These are phyloP conservation scores for Cryptococcus maquisensis DNA, from an alignment of 1,284 basidiomycete species.

Conservation along the genomic window DNA sequence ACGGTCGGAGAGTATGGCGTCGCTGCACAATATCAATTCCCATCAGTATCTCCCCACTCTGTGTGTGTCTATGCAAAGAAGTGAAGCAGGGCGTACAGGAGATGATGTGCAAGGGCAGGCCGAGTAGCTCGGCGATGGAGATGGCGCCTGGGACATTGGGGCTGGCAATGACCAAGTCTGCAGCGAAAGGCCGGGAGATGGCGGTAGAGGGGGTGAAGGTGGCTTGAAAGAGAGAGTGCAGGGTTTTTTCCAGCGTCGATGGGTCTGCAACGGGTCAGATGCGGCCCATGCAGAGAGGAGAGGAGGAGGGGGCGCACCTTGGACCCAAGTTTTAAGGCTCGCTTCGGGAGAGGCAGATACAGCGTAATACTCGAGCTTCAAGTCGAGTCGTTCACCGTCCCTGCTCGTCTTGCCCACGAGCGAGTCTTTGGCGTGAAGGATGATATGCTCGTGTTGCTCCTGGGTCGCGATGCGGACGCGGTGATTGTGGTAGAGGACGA, in stretches of 20 bases:
- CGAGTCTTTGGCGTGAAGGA: constrained; percentile 53
- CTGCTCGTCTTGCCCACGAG: constrained; percentile 54
- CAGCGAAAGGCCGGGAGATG: constrained; percentile 57
- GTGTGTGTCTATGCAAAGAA: too few relatives aligned
- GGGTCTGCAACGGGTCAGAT: constrained; percentile 41
- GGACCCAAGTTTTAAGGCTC: constrained; percentile 27
- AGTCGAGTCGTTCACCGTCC: constrained; percentile 47
- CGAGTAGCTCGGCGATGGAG: constrained; percentile 62
- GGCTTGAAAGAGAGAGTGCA: too few relatives aligned
- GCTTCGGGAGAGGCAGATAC: constrained; percentile 28
- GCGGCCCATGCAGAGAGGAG: constrained; percentile 31
- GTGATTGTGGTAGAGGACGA: constrained; percentile 56
- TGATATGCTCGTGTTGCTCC: constrained; percentile 59
- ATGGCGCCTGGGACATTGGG: constrained; percentile 63
- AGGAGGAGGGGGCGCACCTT: constrained; percentile 31
- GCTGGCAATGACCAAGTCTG: constrained; percentile 63
- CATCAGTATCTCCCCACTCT: not conserved
- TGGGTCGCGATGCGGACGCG: constrained; percentile 65
- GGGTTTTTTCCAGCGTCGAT: constrained; percentile 42
- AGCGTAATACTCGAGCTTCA: constrained; percentile 24
- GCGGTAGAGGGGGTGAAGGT: constrained; percentile 50
- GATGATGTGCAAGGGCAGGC: constrained; percentile 58
- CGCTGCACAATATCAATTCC: constrained; percentile 43
- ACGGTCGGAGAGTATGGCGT: constrained; percentile 67
- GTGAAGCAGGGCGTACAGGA: constrained; percentile 52